Percentiles rank a stretch among this genome's conserved stretches.
These are phyloP conservation scores for Afroboletus lepidellus DNA, from an alignment of 1,284 basidiomycete genomes.

Conservation along the genomic window DNA sequence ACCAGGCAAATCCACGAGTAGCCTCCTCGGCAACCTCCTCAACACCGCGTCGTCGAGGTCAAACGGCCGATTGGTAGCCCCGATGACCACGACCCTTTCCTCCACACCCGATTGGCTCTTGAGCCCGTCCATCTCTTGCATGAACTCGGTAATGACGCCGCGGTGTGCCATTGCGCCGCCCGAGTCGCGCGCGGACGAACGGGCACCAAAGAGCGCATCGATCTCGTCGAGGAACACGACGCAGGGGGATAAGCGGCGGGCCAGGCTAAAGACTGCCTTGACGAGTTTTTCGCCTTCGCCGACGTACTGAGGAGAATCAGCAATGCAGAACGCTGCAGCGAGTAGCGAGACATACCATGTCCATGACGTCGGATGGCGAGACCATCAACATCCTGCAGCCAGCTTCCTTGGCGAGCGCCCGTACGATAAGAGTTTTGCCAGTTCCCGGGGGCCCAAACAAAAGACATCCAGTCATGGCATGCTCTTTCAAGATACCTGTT, in stretches of 20 bases:
- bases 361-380: conserved; percentile 84
- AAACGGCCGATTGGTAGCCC: conserved; percentile 90
- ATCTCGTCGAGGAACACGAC: conserved; percentile 97
- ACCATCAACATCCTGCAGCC: conserved; percentile 87
- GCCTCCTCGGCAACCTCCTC: conserved; percentile 76
- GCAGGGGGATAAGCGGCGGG: conserved; percentile 84
- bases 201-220: conserved; percentile 89
- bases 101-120: conserved; percentile 65
- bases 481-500: conserved; percentile 87
- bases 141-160: conserved; percentile 88
- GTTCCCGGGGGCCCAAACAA: conserved; percentile 92
- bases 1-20: conserved; percentile 84
- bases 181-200: conserved; percentile 76
- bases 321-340: not conserved
- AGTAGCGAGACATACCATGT: conserved; percentile 59
- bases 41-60: conserved; percentile 85
- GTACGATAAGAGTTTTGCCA: conserved; percentile 87
- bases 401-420: conserved; percentile 89
- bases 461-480: conserved; percentile 84
- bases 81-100: conserved; percentile 88
- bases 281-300: conserved; percentile 96
- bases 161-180: conserved; percentile 84
- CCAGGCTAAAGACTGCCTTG: conserved; percentile 86
- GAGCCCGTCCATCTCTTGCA: conserved; percentile 98
- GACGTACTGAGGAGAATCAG: conserved; percentile 62